Conservation (phyloP, 2,329 filamentous ascomycete genomes). For the Aspergillus tamarii region DNA sequence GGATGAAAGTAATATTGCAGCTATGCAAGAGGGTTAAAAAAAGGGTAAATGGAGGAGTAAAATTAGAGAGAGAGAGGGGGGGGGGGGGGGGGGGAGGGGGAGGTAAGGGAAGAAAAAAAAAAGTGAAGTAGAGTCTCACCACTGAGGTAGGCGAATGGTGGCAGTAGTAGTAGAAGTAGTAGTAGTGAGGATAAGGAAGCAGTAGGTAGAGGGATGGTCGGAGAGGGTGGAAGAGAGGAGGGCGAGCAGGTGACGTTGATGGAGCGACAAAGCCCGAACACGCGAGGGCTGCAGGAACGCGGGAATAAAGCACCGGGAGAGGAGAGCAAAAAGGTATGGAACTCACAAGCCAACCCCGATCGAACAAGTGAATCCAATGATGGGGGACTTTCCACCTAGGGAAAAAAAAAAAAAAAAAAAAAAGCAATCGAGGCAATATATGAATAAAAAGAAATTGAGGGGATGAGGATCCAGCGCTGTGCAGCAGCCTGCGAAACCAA, state of each 20-base stretch:
- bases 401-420: neutral
- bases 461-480: neutral
- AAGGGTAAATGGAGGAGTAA: neutral
- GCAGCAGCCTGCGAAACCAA: conserved; percentile 5
- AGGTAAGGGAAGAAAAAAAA: conserved; percentile 23
- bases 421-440: neutral
- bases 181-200: conserved; percentile 19
- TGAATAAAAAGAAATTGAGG: neutral
- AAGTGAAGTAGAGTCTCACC: conserved; percentile 20
- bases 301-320: conserved; percentile 29
- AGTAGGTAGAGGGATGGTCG: conserved; percentile 19
- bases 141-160: conserved; percentile 22
- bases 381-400: neutral
- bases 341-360: conserved; percentile 20
- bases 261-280: conserved; percentile 36
- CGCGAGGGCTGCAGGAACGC: conserved; percentile 35
- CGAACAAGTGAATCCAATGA: conserved; percentile 10
- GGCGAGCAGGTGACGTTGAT: conserved; percentile 37
- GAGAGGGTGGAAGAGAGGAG: conserved; percentile 22
- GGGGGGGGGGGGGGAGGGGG: too few relatives aligned
- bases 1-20: conserved; percentile 15
- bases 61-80: too few relatives aligned
- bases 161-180: conserved; percentile 17
- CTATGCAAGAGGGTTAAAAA: conserved; percentile 6
- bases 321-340: conserved; percentile 23